Evolutionary conservation across 805 yeast species (phyloP), one percentile per base, ranked within the genome.

Genomic region (Lipomyces kockii): DNA sequence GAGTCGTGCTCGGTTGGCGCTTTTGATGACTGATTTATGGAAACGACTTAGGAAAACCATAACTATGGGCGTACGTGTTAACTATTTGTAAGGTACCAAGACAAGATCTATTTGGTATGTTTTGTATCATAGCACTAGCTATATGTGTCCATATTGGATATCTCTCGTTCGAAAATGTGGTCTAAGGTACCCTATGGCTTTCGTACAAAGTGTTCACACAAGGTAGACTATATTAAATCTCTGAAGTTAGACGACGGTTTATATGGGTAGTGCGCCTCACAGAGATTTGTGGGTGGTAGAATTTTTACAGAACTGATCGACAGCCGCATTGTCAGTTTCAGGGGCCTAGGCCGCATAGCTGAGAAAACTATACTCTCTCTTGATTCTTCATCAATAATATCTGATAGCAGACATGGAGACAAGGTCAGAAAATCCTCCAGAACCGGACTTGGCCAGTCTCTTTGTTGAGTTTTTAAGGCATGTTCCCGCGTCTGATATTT

Each of bases 41-140:
- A 29, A 22, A 56, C 58, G 63, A 14, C 46, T 60, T 5, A 29
- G 51, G 49, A 53, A 49, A 51, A 66, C 69, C 2, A 7, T 66
- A 5, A 22, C 20, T n/a, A 66, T 60, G 66, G 69, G 62, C 3
- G 60, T 61, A 20, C 63, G 61, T 12, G 64, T 66, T 9, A 49
- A 61, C 49, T 66, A 66, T 56, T 32, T 63, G 32, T 66, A 57
- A 60, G n/a, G 17, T 35, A 35, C 39, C 14, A 35, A 11, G 14
- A 35, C 49, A 43, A 43, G n/a, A 43, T 29, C 32, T 29, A 17
- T 43, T 39, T 14, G 49, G 49, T 43, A 17, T 12, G 49, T 17
- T 43, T 43, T 43, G 22, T 43, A 17, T 17, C 9, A 17, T 43
- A 43, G 49, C n/a, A 6, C 20, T n/a, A n/a, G n/a, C n/a, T 17